Evolutionary conservation across 345 rosid genomes (phyloP).

Genomic region (Cardamine chenopodiifolia): DNA sequence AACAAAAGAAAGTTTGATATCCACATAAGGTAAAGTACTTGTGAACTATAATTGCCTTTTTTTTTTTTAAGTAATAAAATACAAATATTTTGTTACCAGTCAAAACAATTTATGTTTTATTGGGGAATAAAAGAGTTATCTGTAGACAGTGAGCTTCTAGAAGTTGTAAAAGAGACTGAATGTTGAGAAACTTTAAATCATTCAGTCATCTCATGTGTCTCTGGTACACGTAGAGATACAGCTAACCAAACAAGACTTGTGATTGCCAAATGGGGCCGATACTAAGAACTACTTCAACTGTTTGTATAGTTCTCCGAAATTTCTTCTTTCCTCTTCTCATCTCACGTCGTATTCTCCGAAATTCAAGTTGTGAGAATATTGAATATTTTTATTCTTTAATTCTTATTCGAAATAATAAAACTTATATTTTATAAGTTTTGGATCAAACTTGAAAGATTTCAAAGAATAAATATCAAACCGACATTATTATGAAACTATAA

Average conservation of each 20-base stretch:
- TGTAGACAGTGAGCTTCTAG: conserved; percentile 1
- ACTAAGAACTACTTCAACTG: conserved; percentile 12
- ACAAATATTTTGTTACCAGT: background rate
- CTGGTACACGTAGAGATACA: conserved; percentile 36
- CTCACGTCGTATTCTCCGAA: conserved; percentile 10
- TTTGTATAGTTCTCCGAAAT: conserved; percentile 8
- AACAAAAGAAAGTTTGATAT: background rate
- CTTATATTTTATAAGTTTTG: background rate
- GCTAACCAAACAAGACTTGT: conserved; percentile 36
- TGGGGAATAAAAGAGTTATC: background rate
- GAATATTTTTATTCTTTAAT: background rate
- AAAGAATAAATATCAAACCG: background rate
- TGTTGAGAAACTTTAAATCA: conserved; percentile 11
- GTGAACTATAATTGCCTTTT: background rate
- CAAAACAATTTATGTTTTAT: background rate
- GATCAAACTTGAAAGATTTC: background rate
- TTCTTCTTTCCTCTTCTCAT: conserved; percentile 24
- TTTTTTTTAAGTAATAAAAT: background rate
- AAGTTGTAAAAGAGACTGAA: background rate
- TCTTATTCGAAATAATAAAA: background rate
- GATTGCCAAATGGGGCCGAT: conserved; percentile 1
- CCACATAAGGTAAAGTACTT: background rate
- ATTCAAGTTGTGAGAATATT: conserved; percentile 6
- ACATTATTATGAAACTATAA: background rate
- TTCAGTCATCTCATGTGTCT: background rate